A percentile compares a stretch with the other conserved stretches of the same genome.
phyloP scores from a whole-genome alignment of 2,329 filamentous ascomycete genomes.

The Diaporthe ampelina region DNA sequence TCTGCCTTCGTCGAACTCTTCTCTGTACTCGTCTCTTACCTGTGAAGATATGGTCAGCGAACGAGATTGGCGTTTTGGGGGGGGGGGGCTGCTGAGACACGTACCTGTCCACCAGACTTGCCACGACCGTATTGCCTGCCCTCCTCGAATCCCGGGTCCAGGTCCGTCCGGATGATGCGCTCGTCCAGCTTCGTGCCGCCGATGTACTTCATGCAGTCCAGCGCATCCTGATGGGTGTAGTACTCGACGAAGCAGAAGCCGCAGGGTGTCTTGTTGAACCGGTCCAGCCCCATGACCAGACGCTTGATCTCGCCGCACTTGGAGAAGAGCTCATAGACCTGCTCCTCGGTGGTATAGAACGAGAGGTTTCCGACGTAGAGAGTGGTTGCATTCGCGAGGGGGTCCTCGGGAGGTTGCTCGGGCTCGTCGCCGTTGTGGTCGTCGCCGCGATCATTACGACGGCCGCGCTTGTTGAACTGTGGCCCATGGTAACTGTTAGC shows the following conservation, averaged over 20 bases:
- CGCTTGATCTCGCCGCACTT: slow-evolving; percentile 99
- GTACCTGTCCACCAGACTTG: slow-evolving; percentile 88
- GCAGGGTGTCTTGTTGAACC: slow-evolving; percentile 97
- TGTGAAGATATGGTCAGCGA: neutral
- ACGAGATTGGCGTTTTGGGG: neutral
- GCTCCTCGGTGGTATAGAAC: slow-evolving; percentile 98
- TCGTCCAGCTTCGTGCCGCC: slow-evolving; percentile 98
- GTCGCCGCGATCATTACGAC: slow-evolving; percentile 71
- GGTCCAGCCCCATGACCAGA: slow-evolving; percentile 96
- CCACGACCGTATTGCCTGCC: slow-evolving; percentile 95
- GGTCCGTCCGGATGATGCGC: slow-evolving; percentile 93
- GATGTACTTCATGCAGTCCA: slow-evolving; percentile 99
- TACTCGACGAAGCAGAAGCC: slow-evolving; percentile 99
- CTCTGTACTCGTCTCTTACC: slow-evolving; percentile 96
- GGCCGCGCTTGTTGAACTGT: slow-evolving; percentile 78
- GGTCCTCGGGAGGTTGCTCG: slow-evolving; percentile 77
- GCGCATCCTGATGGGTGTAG: slow-evolving; percentile 95
- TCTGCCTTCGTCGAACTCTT: slow-evolving; percentile 95
- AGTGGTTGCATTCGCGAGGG: slow-evolving; percentile 88
- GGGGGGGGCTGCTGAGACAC: neutral
- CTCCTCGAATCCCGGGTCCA: slow-evolving; percentile 96
- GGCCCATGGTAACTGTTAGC: slow-evolving; percentile 43
- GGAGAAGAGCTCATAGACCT: slow-evolving; percentile 96
- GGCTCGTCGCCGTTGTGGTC: slow-evolving; percentile 59
- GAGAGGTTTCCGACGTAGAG: slow-evolving; percentile 99